Conservation (phyloP, 768 basidiomycete genomes). For the Cystobasidium ongulense region DNA sequence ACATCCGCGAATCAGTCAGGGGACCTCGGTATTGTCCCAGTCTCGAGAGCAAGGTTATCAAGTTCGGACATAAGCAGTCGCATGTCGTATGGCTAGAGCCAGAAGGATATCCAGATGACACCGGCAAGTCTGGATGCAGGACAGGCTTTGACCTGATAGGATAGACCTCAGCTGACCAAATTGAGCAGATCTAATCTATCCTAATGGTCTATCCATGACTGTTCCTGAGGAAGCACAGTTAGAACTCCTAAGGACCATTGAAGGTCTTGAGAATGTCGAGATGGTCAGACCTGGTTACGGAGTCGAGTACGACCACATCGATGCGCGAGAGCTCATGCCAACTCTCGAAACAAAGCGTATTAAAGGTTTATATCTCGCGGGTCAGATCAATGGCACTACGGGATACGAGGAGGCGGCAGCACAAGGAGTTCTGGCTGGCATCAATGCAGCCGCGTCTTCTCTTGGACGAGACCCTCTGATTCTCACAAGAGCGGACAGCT, state of each 20-base stretch:
- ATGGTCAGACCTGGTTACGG: conserved; percentile 82
- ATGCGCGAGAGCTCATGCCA: conserved; percentile 66
- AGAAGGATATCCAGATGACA: conserved; percentile 81
- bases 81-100: conserved; percentile 85
- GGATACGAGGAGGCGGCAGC: conserved; percentile 92
- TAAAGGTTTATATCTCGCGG: conserved; percentile 76
- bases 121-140: background rate
- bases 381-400: conserved; percentile 89
- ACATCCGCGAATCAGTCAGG: conserved; percentile 81
- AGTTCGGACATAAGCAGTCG: conserved; percentile 61
- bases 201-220: conserved; percentile 79
- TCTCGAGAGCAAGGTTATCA: conserved; percentile 72
- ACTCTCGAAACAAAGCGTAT: conserved; percentile 82
- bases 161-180: background rate
- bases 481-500: conserved; percentile 75
- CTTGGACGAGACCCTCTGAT: conserved; percentile 53
- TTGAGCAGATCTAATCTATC: conserved; percentile 67
- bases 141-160: background rate
- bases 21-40: conserved; percentile 89
- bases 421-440: conserved; percentile 77
- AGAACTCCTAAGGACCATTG: conserved; percentile 70
- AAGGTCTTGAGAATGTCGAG: conserved; percentile 72
- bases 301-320: conserved; percentile 82
- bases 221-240: conserved; percentile 79
- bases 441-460: conserved; percentile 73